Percentiles rank a stretch among this genome's conserved stretches.
Evolutionary conservation across 2,329 filamentous ascomycete species (phyloP).

Genomic region (Zasmidium citrigriseum): DNA sequence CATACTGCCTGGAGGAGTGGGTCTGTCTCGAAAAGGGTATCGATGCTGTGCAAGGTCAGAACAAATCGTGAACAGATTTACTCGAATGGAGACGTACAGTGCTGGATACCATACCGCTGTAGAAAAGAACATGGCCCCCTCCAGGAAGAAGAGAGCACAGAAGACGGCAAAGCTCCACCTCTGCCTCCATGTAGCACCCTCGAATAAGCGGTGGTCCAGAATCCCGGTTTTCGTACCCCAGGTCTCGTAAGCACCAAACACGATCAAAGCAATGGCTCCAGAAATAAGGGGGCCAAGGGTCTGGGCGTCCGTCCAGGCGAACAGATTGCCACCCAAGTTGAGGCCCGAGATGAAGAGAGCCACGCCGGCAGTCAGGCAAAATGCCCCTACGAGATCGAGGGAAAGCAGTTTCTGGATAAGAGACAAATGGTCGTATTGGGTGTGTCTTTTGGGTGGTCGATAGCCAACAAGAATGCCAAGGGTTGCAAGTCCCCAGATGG

Average conservation of each 20-base stretch:
- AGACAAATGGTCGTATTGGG: slow-evolving; percentile 7
- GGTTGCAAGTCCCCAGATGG: slow-evolving; percentile 15
- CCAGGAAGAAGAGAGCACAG: slow-evolving; percentile 18
- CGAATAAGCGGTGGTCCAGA: slow-evolving; percentile 19
- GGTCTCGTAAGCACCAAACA: slow-evolving; percentile 30
- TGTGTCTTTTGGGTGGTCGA: slow-evolving; percentile 18
- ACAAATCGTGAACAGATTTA: no score
- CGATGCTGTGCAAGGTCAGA: background rate
- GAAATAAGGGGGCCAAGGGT: slow-evolving; percentile 35
- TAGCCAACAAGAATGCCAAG: slow-evolving; percentile 21
- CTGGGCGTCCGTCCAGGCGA: slow-evolving; percentile 36
- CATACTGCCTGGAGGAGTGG: slow-evolving; percentile 6
- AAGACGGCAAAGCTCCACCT: slow-evolving; percentile 17
- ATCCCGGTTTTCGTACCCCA: slow-evolving; percentile 18
- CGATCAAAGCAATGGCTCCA: slow-evolving; percentile 34
- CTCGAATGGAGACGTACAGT: no score
- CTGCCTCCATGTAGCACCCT: slow-evolving; percentile 6
- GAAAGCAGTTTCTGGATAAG: slow-evolving; percentile 12
- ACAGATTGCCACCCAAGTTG: slow-evolving; percentile 34
- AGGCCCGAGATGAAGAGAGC: slow-evolving; percentile 28
- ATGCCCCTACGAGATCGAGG: slow-evolving; percentile 22
- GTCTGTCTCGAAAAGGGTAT: slow-evolving; percentile 11
- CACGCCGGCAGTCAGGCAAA: slow-evolving; percentile 20
- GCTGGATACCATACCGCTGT: background rate
- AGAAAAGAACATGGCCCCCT: slow-evolving; percentile 20